A percentile compares a stretch with the other conserved stretches of the same genome.
Evolutionary conservation across 148 eudicot species (phyloP).

Genomic region (Hydrangea macrophylla): DNA sequence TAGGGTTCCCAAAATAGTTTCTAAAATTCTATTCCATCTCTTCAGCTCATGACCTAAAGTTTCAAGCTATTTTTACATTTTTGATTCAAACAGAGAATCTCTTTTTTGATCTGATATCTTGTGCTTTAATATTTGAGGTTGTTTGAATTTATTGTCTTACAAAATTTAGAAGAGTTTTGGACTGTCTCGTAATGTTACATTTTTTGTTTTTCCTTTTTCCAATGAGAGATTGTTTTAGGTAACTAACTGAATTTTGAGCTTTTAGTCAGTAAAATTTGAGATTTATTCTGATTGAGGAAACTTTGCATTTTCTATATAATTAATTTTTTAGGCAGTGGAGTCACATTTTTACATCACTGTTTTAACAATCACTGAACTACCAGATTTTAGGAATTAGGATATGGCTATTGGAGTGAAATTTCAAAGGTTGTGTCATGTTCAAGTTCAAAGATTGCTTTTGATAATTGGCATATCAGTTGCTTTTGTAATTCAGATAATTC

Average conservation of each 20-base stretch:
- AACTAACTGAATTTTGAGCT: background rate
- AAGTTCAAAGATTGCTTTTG: constrained; percentile 26
- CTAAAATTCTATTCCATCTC: no score
- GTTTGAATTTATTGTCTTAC: background rate
- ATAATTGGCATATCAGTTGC: constrained; percentile 28
- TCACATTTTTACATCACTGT: background rate
- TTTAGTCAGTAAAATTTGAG: background rate
- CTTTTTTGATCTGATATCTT: no score
- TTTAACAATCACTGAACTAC: no score
- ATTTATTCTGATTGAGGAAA: background rate
- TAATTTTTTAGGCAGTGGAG: constrained; percentile 1
- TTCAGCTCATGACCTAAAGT: no score
- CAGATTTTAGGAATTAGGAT: background rate
- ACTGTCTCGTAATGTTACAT: no score
- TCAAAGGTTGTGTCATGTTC: constrained; percentile 20
- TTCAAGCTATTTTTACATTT: no score
- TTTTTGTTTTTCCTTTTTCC: background rate
- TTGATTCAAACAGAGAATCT: no score
- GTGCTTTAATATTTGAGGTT: no score
- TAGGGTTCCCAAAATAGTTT: no score
- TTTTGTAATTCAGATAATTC: constrained; percentile 25
- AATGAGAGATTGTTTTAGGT: background rate
- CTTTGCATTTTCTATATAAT: background rate
- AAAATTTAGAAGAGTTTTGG: no score
- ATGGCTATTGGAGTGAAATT: constrained; percentile 24